Evolutionary conservation across 352 stramenopile genomes (phyloP).

Genomic region (Hyaloperonospora arabidopsidis): DNA sequence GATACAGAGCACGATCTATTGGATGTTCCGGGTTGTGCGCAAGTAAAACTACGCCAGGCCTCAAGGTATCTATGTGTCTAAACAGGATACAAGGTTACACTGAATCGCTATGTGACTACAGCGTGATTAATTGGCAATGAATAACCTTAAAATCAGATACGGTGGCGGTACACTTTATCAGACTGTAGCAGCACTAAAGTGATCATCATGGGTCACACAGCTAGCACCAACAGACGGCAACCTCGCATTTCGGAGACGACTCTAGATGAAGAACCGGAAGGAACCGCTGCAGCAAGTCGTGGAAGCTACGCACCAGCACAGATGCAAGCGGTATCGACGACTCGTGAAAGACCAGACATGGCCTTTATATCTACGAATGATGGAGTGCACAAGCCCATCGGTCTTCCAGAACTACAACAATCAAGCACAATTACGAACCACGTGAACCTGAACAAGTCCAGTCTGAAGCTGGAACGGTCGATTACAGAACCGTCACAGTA

Average conservation of each 20-base stretch:
- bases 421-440: slow-evolving; percentile 78
- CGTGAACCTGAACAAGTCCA: slow-evolving; percentile 79
- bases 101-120: too few species aligned
- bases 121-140: too few species aligned
- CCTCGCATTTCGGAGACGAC: slow-evolving; percentile 24
- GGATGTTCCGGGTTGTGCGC: too few species aligned
- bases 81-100: too few species aligned
- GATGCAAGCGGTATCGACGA: slow-evolving; percentile 80
- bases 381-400: slow-evolving; percentile 25
- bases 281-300: slow-evolving; percentile 30
- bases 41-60: too few species aligned
- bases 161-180: too few species aligned
- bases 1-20: too few species aligned
- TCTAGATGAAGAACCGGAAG: slow-evolving; percentile 60
- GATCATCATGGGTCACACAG: slow-evolving; percentile 50
- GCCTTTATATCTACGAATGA: slow-evolving; percentile 77
- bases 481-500: slow-evolving; percentile 20
- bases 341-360: slow-evolving; percentile 67
- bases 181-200: too few species aligned
- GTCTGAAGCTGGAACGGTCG: slow-evolving; percentile 44
- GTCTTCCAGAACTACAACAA: slow-evolving; percentile 76
- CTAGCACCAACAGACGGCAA: slow-evolving; percentile 51
- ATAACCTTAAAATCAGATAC: too few species aligned
- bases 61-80: too few species aligned
- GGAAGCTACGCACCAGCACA: slow-evolving; percentile 70